Evolutionary conservation across 1,284 basidiomycete genomes (phyloP), one percentile per base, ranked within the genome.

Genomic region (Schizophyllum commune): DNA sequence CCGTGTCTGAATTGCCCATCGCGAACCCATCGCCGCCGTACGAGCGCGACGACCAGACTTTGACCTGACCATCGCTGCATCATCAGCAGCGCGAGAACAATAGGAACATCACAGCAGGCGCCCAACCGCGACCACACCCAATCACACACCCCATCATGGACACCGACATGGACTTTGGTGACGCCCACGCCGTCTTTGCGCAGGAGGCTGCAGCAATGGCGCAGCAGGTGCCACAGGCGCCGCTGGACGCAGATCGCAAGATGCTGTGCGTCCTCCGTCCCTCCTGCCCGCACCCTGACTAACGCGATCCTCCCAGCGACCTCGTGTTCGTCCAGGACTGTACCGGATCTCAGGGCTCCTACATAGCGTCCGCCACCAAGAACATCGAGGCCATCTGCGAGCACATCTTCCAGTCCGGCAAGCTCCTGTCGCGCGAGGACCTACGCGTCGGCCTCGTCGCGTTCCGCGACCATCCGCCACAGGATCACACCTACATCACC

Each of bases 331-430:
- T 96, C 27, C 91, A 96, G 72, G 94, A 96, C 74, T 95, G 92
- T 73, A 96, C 94, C 1, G 94, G 94, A 15, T 90, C 87, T 68
- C 90, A 92, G 69, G 89, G 91, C 52, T 88, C 85, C 70, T 92
- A 92, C 74, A 92, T 91, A 65, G 82, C 88, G 15, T 91, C 92
- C 58, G 95, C 96, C n/a, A 96, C 96, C 6, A 93, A 92, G 78
- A 98, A 99, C 76, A 98, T 99, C 76, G 93, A 96, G 70, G 85
- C 91, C 71, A 99, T 99, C 70, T 97, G 94, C 73, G 92, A 92
- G 62, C 89, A 94, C 76, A 99, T 99, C 69, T 91, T 95, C 74
- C 89, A 94, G 75, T 97, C 95, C 32, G 95, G 96, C 58, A 92
- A 91, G 69, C 84, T 99, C 21, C 88, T 91, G 69, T 79, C 84